A percentile compares a stretch with the other conserved stretches of the same genome.
phyloP scores from a whole-genome alignment of 2,329 filamentous ascomycete species.

The Onygena corvina region DNA sequence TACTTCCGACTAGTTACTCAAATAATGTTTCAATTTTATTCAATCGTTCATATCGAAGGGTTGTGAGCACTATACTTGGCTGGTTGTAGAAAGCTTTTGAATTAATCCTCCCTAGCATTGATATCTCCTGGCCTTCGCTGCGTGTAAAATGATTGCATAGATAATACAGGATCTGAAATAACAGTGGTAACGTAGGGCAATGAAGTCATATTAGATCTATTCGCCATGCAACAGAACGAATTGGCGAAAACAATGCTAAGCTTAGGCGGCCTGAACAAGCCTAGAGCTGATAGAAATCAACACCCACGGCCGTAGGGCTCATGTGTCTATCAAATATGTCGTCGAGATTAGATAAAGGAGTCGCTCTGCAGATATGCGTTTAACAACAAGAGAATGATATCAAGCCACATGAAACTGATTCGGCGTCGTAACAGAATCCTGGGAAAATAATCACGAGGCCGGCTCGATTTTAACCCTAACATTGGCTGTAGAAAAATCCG shows the following conservation, averaged over 20 bases:
- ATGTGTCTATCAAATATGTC: neutral
- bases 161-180: neutral
- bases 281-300: neutral
- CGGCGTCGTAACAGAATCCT: neutral
- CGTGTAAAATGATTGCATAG: no score
- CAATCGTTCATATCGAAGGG: no score
- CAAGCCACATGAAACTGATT: no score
- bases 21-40: no score
- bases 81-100: no score
- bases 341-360: neutral
- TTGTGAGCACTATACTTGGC: no score
- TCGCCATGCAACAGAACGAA: constrained; percentile 2
- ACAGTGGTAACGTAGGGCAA: neutral
- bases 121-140: no score
- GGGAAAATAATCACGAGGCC: constrained; percentile 17
- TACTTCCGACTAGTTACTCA: no score
- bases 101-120: no score
- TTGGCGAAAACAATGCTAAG: no score
- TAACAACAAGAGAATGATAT: neutral
- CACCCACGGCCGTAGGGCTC: neutral
- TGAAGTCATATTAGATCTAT: neutral
- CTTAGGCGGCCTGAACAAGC: neutral
- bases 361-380: neutral
- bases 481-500: constrained; percentile 27
- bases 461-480: constrained; percentile 32